These are phyloP conservation scores for Podospora comata DNA, from an alignment of 495 filamentous ascomycete species.

Conservation along the genomic window DNA sequence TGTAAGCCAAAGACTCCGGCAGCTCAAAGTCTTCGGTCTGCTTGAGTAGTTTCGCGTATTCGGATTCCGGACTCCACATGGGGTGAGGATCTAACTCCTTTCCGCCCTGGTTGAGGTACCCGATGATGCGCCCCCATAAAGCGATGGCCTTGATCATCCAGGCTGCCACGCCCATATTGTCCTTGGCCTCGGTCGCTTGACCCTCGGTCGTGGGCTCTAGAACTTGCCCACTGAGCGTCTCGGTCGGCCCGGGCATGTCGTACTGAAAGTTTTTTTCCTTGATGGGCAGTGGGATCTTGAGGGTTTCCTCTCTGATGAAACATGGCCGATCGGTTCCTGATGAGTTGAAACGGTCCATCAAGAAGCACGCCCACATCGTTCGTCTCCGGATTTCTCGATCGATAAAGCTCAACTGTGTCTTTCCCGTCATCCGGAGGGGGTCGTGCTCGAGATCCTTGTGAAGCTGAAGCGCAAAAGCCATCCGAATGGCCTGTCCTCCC, in stretches of 20 bases:
- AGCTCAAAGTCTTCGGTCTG: slow-evolving; percentile 72
- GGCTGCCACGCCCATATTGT: slow-evolving; percentile 92
- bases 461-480: slow-evolving; percentile 93
- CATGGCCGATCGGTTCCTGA: slow-evolving; percentile 91
- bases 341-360: slow-evolving; percentile 97
- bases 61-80: slow-evolving; percentile 79
- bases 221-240: slow-evolving; percentile 73
- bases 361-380: slow-evolving; percentile 96
- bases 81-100: slow-evolving; percentile 72
- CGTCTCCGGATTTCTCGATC: slow-evolving; percentile 89
- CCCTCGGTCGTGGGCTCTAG: slow-evolving; percentile 62
- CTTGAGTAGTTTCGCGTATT: slow-evolving; percentile 65
- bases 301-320: slow-evolving; percentile 83
- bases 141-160: slow-evolving; percentile 86
- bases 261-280: slow-evolving; percentile 87
- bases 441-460: slow-evolving; percentile 92
- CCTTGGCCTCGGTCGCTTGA: slow-evolving; percentile 60
- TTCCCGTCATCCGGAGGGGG: slow-evolving; percentile 63
- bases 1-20: slow-evolving; percentile 69
- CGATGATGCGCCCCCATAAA: slow-evolving; percentile 85
- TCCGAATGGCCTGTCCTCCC: slow-evolving; percentile 89
- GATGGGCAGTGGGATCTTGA: slow-evolving; percentile 87
- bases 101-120: slow-evolving; percentile 87
- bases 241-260: slow-evolving; percentile 85
- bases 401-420: slow-evolving; percentile 75